Conservation (phyloP, 2,329 filamentous ascomycete genomes). For the Epicoccum sorghinum region DNA sequence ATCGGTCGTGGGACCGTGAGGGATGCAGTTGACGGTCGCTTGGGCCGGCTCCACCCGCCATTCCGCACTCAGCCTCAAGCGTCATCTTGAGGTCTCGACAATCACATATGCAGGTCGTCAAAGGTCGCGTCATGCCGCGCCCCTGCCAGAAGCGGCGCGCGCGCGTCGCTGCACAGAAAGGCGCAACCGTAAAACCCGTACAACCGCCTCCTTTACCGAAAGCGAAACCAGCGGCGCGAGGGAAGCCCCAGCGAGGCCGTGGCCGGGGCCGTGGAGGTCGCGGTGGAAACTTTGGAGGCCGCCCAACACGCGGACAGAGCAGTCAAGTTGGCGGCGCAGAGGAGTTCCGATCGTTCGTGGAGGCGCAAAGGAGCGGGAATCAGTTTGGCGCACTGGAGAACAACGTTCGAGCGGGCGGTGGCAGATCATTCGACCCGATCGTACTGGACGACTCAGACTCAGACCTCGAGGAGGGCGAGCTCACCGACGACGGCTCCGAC, state of each 20-base stretch:
- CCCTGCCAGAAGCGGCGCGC: slow-evolving; percentile 35
- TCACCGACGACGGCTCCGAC: slow-evolving; percentile 18
- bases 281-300: slow-evolving; percentile 24
- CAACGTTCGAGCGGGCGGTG: slow-evolving; percentile 9
- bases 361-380: slow-evolving; percentile 13
- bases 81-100: slow-evolving; percentile 6
- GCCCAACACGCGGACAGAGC: slow-evolving; percentile 6
- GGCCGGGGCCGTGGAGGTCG: slow-evolving; percentile 11
- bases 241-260: slow-evolving; percentile 17
- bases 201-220: slow-evolving; percentile 8
- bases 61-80: slow-evolving; percentile 11
- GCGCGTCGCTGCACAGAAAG: slow-evolving; percentile 27
- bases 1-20: background rate
- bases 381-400: slow-evolving; percentile 23
- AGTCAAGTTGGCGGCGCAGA: slow-evolving; percentile 10
- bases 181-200: slow-evolving; percentile 4
- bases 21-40: background rate
- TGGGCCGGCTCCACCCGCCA: background rate
- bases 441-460: slow-evolving; percentile 17
- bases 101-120: slow-evolving; percentile 17
- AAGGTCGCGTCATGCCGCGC: slow-evolving; percentile 30
- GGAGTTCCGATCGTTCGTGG: slow-evolving; percentile 13
- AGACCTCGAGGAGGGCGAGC: slow-evolving; percentile 22
- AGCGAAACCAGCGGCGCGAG: slow-evolving; percentile 20
- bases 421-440: slow-evolving; percentile 19